phyloP scores from a whole-genome alignment of 805 yeast species.

The Metschnikowia proteae region DNA sequence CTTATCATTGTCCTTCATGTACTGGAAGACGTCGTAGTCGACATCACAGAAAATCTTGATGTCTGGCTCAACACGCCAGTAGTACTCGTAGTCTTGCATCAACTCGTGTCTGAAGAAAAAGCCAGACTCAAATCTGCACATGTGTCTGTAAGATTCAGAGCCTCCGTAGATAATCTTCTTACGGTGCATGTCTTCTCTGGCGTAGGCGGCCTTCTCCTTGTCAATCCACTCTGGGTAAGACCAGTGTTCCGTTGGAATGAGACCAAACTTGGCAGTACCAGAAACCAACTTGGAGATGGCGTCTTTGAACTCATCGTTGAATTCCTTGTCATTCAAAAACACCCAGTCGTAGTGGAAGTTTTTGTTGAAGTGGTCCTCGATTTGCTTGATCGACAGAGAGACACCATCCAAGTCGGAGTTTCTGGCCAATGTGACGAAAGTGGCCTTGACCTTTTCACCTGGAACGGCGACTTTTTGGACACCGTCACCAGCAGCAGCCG shows the following conservation, averaged over 20 bases:
- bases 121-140: slow-evolving; percentile 22
- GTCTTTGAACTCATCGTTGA: slow-evolving; percentile 21
- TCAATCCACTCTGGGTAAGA: slow-evolving; percentile 21
- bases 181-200: slow-evolving; percentile 23
- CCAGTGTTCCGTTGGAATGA: slow-evolving; percentile 22
- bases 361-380: slow-evolving; percentile 23
- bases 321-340: slow-evolving; percentile 23
- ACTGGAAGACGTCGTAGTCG: slow-evolving; percentile 23
- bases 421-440: slow-evolving; percentile 35
- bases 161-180: slow-evolving; percentile 29
- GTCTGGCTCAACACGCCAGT: slow-evolving; percentile 27
- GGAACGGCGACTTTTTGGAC: neutral
- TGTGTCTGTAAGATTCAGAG: slow-evolving; percentile 18
- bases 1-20: slow-evolving; percentile 22
- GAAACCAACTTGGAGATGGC: slow-evolving; percentile 16
- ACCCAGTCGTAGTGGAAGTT: slow-evolving; percentile 26
- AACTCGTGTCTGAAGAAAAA: slow-evolving; percentile 20
- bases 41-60: slow-evolving; percentile 23
- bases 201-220: slow-evolving; percentile 24
- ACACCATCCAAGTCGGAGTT: slow-evolving; percentile 15
- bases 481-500: slow-evolving; percentile 4
- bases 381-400: slow-evolving; percentile 18
- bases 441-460: slow-evolving; percentile 55
- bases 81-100: slow-evolving; percentile 23
- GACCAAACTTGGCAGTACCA: slow-evolving; percentile 20